Conservation (phyloP, 2,329 filamentous ascomycete species). For the Lecanicillium sp. region DNA sequence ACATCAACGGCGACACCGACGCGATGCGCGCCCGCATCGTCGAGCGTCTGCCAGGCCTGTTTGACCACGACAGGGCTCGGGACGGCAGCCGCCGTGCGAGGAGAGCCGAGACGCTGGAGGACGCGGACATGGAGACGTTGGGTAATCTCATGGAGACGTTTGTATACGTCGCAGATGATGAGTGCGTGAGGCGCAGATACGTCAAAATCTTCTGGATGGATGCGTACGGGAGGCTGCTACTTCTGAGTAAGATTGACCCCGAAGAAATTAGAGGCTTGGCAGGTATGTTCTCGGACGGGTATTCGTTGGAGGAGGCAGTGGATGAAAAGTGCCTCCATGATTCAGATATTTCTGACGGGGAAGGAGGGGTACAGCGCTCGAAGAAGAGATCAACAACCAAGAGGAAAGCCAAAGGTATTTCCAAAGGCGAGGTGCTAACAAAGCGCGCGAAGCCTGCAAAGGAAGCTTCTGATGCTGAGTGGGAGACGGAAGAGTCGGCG, state of each 20-base stretch:
- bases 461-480: neutral
- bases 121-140: neutral
- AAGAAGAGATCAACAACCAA: neutral
- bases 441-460: neutral
- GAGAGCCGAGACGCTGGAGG: neutral
- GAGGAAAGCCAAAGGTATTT: neutral
- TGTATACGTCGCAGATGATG: neutral
- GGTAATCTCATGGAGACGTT: neutral
- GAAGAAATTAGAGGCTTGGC: neutral
- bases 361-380: too few species aligned
- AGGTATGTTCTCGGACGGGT: neutral
- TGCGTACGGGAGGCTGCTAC: neutral
- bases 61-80: too few species aligned
- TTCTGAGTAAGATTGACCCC: neutral
- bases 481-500: neutral
- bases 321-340: neutral
- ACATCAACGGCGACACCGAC: neutral
- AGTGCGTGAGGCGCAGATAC: neutral
- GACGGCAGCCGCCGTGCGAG: neutral
- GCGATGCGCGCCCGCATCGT: neutral
- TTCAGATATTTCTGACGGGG: too few species aligned
- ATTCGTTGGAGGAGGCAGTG: neutral
- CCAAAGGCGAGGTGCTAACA: neutral
- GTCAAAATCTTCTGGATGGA: neutral
- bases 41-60: neutral